These are phyloP conservation scores for Aspergillus nomiae DNA, from an alignment of 2,329 filamentous ascomycete genomes.

Conservation along the genomic window DNA sequence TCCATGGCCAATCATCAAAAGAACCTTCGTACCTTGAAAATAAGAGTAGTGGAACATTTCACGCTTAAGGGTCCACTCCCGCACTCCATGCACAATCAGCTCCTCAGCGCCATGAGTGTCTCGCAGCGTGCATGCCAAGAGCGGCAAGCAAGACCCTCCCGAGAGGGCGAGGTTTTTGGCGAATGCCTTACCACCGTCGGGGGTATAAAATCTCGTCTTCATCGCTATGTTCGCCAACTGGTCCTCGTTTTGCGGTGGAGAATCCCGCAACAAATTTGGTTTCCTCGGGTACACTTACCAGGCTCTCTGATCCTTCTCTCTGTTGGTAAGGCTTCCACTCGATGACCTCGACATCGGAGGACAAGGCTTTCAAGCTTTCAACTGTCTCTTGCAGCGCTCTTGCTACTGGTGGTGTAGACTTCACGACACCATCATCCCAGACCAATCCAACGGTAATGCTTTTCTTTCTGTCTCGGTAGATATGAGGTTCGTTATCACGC, in stretches of 20 bases:
- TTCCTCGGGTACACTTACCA: not conserved
- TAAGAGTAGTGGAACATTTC: conserved; percentile 13
- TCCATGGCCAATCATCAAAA: not conserved
- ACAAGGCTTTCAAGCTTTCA: conserved; percentile 16
- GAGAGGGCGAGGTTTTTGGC: conserved; percentile 4
- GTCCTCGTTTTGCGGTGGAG: not conserved
- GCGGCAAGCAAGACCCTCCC: conserved; percentile 1
- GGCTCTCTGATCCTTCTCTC: conserved; percentile 50
- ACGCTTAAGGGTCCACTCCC: conserved; percentile 14
- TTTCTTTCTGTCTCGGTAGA: conserved; percentile 20
- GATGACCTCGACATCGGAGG: conserved; percentile 24
- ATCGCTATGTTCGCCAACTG: not conserved
- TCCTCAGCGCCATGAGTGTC: conserved; percentile 14
- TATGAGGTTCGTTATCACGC: conserved; percentile 32
- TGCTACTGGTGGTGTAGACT: conserved; percentile 63
- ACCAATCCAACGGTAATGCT: conserved; percentile 61
- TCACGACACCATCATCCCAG: conserved; percentile 63
- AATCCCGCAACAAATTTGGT: not conserved
- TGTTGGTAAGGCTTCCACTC: conserved; percentile 49
- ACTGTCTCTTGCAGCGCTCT: conserved; percentile 55
- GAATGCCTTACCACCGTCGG: conserved; percentile 14
- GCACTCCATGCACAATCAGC: conserved; percentile 9
- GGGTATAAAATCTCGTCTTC: conserved; percentile 11
- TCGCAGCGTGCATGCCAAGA: conserved; percentile 3
- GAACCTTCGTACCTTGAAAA: conserved; percentile 5